Base-by-base conservation (phyloP, 2,329 filamentous ascomycete species). In the Bipolaris zeicola region DNA sequence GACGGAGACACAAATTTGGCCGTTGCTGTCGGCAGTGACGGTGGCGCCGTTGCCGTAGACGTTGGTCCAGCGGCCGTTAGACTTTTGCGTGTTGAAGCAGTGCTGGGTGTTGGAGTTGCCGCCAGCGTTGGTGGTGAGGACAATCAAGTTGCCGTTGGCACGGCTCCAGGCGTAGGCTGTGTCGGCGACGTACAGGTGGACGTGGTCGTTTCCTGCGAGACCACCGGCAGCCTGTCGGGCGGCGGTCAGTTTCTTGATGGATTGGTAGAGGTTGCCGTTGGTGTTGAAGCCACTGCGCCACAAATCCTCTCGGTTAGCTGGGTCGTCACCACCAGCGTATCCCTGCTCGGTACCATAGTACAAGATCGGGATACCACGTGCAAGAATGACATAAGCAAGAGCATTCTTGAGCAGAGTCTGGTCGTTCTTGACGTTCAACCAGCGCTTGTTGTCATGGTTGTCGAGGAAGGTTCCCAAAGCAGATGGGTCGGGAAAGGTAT, bases 161-260 rank as follows among this genome's bases (percentile, higher is more conserved):
- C 80, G 77, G 54, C 77, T 78, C 73, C 78, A 82, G 2, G 79
- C 80, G 58, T 82, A 82, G 0, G 75, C 79, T 11, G 72, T 78
- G 42, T 68, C 61, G 6, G 74, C 71, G 0, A 78, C 76, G 56
- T 80, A 79, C 1, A 82, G 60, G 54, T 81, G 78, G 5, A 64
- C 67, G 43, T 82, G 80, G 61, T 82, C 80, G 50, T 82, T 73
- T 13, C 60, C 74, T 1, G 70, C 72, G 14, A 82, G 72, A 1
- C 80, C 80, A 7, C 80, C 80, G 64, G 69, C 72, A 20, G 68
- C 50, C 50, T 67, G 73, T 31, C 70, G 68, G 14, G 72, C 74
- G 18, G 58, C 62, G 4, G 60, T 61, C 3, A 74, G 58, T 26
- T 64, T 64, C 14, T 64, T 51, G 47, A 74, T 67, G n/a, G 70